These are phyloP conservation scores for Rosa chinensis DNA, from an alignment of 306 rosid genomes.

Conservation along the genomic window DNA sequence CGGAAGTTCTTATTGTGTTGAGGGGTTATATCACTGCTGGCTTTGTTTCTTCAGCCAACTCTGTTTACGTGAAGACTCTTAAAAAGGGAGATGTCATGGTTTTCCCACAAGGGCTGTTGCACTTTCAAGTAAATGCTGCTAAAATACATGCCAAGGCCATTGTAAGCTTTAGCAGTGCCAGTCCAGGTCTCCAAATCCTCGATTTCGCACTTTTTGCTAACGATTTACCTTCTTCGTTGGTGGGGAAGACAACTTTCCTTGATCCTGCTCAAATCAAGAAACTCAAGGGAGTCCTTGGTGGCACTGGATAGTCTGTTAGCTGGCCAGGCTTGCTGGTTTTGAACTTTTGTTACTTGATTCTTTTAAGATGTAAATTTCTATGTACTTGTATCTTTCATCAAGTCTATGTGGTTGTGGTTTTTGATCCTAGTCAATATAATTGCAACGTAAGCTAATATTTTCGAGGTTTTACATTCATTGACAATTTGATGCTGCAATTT, in stretches of 20 bases:
- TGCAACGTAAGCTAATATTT: neutral
- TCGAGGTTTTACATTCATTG: too few relatives aligned
- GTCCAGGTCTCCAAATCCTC: slow-evolving; percentile 79
- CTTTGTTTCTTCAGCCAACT: slow-evolving; percentile 57
- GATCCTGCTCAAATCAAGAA: slow-evolving; percentile 60
- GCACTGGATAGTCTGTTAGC: slow-evolving; percentile 42
- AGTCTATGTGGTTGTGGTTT: neutral
- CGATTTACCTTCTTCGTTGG: slow-evolving; percentile 49
- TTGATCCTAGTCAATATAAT: neutral
- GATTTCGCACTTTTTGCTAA: slow-evolving; percentile 76
- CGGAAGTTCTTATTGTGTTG: slow-evolving; percentile 50
- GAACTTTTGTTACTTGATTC: neutral
- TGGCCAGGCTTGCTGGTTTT: slow-evolving; percentile 30
- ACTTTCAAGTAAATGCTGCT: slow-evolving; percentile 59
- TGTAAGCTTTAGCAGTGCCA: slow-evolving; percentile 60
- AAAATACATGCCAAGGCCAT: slow-evolving; percentile 37
- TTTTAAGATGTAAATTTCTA: neutral
- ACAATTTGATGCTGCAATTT: too few relatives aligned
- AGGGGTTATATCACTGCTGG: slow-evolving; percentile 60
- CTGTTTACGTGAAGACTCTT: slow-evolving; percentile 52
- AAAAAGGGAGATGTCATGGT: slow-evolving; percentile 62
- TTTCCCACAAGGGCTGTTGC: slow-evolving; percentile 85
- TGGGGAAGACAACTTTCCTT: slow-evolving; percentile 60
- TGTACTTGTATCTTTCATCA: neutral
- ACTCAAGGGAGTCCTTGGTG: slow-evolving; percentile 86